Evolutionary conservation across 805 yeast species (phyloP), one percentile per base, ranked within the genome.

Genomic region (Zygotorulaspora chibaensis): DNA sequence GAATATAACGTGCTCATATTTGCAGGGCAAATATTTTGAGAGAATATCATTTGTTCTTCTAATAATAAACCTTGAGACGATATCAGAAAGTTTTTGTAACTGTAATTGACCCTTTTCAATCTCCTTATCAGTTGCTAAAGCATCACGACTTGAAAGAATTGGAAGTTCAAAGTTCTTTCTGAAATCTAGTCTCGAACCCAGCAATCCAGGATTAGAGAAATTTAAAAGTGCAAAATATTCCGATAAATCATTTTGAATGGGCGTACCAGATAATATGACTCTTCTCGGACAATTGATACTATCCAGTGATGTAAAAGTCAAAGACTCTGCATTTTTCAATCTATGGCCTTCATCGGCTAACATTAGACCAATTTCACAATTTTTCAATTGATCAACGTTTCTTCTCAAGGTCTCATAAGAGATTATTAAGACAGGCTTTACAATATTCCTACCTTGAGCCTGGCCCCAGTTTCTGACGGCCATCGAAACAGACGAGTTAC

Each of bases 1-100:
- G 64, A 91, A 93, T n/a, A 93, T 85, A 17, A 93, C 98, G 65
- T 93, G 96, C 64, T 93, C 99, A 62, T 89, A 90, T 65, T 93
- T 93, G 51, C 95, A 87, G 0, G 99, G 99, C 48, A 93, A 73
- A 61, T 93, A 93, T 66, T 93, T 91, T 26, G 96, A 84, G 45
- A 93, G 71, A 56, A 93, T 87, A 65, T 93, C 99, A 68, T 93
- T 93, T 0, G 98, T 89, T 61, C 99, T 80, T 62, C 99, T 77
- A 48, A 93, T 93, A 62, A 93, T 93, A 63, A 91, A 91, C 55
- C 81, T 84, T 28, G 90, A 85, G 2, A 93, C 99, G 38, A 89
- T 62, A 26, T 72, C 77, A 0, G 91, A 81, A 39, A 93, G 69
- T 54, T 85, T 88, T 16, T 70, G 68, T 41, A 93, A 70, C 60